Evolutionary conservation across 2,329 filamentous ascomycete genomes (phyloP), one percentile per base, ranked within the genome.

Genomic region (Chaetomium olivaceum): DNA sequence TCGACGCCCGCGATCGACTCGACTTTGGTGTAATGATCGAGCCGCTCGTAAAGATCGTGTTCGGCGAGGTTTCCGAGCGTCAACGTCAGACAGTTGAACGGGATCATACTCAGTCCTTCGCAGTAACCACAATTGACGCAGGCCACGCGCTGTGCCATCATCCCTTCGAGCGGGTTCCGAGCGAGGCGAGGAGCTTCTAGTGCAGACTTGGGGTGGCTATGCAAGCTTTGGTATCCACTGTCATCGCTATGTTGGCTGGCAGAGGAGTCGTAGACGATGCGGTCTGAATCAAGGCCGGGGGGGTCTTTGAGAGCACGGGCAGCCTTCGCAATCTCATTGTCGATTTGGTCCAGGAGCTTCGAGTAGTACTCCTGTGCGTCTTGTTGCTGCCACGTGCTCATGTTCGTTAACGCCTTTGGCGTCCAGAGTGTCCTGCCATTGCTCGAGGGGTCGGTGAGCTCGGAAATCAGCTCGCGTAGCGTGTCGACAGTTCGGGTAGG

Each of bases 321-420:
- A 55, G 83, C 82, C 70, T 82, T 84, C 23, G 81, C 80, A 50
- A 92, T 82, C 74, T 96, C 92, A 73, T 89, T 90, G 73, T 97
- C 92, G 31, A 97, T 82, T 71, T 93, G 89, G 70, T 94, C 92
- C 57, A 97, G 78, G 16, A 99, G 83, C 73, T 94, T 96, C 19
- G 92, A 94, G 73, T 91, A 97, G 76, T 98, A 99, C 77, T 99
- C 95, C 75, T 98, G 95, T 5, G 95, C 95, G 78, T 99, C 95
- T 77, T 99, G 95, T 75, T 98, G 95, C 71, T 96, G 91, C 87
- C 91, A 96, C 33, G 91, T 97, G 77, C 90, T 94, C 89, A 98
- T 96, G 11, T 89, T 93, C 77, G 97, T 97, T 55, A 97, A 80
- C 62, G 90, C 87, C 0, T 85, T 80, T 0, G 92, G 91, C 7